Evolutionary conservation across 345 rosid genomes (phyloP), one percentile per base, ranked within the genome.

Genomic region (Linum tenue): DNA sequence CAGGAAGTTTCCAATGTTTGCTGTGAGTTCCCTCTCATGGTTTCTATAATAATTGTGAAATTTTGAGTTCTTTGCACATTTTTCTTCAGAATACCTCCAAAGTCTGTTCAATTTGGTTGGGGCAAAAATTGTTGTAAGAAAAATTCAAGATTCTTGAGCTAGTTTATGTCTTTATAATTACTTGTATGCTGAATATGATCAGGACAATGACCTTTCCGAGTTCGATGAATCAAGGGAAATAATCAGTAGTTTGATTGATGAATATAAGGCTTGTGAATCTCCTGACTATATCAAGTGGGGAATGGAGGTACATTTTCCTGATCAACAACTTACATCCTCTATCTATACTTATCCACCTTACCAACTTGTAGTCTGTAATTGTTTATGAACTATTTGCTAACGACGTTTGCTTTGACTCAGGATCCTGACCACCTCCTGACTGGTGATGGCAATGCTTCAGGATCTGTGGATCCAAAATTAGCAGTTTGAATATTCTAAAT

Each of bases 261-360:
- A 91, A 71, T 91, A 91, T 35, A 89, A 91, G 79, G 98, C 98
- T 2, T 91, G 98, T 61, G 95, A 91, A 69, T 91, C 98, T 39
- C 94, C 96, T 7, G 96, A 89, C 75, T 91, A 89, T 77, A 88
- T 94, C 76, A 89, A 94, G 79, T 94, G 99, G 99, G 99, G 97
- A 79, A 89, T 88, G 95, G 99, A 94, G 96, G 99, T 88, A 79
- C 69, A 70, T 59, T n/a, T 55, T 11, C 43, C 40, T 22, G 31
- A 22, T 22, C 31, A 22, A 22, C 31, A 22, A 22, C 31, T 22
- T 22, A 22, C 31, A 22, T 22, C 31, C 31, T 10, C 10, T 70
- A 37, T n/a, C 7, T 31, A 7, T 37, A 56, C 42, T 14, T 63
- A 64, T 66, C 42, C 31, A 22, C 0, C 31, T 22, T 22, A 22